Conservation (phyloP, 805 yeast species). For the Candida boleticola region DNA sequence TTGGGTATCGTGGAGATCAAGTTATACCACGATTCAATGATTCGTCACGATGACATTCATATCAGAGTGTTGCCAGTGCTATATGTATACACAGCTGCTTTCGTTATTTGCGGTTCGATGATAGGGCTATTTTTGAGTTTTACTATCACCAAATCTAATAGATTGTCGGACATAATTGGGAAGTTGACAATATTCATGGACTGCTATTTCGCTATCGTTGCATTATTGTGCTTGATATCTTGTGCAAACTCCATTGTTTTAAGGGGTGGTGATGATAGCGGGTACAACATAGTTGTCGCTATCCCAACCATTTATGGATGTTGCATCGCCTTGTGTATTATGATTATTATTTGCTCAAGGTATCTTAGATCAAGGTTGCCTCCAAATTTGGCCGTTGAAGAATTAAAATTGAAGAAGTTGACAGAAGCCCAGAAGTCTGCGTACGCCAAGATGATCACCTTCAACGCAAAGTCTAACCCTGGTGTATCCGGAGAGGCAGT, state of each 20-base stretch:
- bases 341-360: conserved; percentile 9
- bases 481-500: conserved; percentile 18
- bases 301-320: conserved; percentile 11
- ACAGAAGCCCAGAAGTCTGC: conserved; percentile 15
- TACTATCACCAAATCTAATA: conserved; percentile 10
- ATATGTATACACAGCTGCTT: conserved; percentile 7
- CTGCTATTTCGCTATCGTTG: conserved; percentile 4
- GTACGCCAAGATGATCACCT: conserved; percentile 16
- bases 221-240: conserved; percentile 5
- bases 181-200: conserved; percentile 8
- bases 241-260: conserved; percentile 7
- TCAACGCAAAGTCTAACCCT: conserved; percentile 15
- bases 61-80: conserved; percentile 2
- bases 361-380: conserved; percentile 9
- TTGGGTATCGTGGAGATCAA: conserved; percentile 4
- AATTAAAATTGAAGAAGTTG: conserved; percentile 11
- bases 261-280: not conserved
- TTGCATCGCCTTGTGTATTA: conserved; percentile 4
- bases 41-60: not conserved
- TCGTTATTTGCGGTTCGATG: conserved; percentile 9
- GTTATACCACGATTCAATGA: not conserved
- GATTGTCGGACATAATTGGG: conserved; percentile 13
- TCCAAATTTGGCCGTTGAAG: conserved; percentile 12
- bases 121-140: conserved; percentile 9
- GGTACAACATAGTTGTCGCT: conserved; percentile 1